phyloP scores from a whole-genome alignment of 2,329 filamentous ascomycete genomes.

The Paecilomyces variotii region DNA sequence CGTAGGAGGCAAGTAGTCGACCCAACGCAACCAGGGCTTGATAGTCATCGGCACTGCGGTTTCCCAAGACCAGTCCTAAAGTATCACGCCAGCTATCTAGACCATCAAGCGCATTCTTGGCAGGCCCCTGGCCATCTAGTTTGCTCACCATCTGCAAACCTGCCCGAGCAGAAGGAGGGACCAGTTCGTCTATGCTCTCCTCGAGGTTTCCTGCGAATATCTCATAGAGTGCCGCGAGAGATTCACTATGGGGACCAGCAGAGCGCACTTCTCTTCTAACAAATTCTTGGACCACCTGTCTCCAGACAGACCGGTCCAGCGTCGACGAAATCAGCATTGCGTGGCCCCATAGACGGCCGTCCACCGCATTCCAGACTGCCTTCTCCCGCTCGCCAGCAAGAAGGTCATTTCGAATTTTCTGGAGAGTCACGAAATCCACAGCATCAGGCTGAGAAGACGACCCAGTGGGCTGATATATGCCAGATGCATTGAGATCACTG shows the following conservation, averaged over 20 bases:
- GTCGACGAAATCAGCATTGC: conserved; percentile 86
- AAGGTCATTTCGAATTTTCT: conserved; percentile 64
- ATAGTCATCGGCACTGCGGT: conserved; percentile 72
- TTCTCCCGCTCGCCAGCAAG: conserved; percentile 78
- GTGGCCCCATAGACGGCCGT: conserved; percentile 92
- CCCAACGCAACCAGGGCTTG: conserved; percentile 73
- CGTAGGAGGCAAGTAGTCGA: conserved; percentile 74
- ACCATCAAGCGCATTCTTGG: conserved; percentile 70
- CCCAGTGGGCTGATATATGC: conserved; percentile 29
- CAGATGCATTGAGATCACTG: conserved; percentile 17
- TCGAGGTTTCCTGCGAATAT: conserved; percentile 89
- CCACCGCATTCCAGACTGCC: conserved; percentile 86
- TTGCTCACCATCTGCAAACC: conserved; percentile 86
- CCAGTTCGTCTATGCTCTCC: conserved; percentile 91
- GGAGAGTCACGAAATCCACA: conserved; percentile 60
- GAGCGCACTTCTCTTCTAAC: conserved; percentile 90
- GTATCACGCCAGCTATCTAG: conserved; percentile 94
- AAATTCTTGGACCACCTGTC: conserved; percentile 90
- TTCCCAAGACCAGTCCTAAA: conserved; percentile 74
- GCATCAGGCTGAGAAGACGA: conserved; percentile 51
- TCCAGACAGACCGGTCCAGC: conserved; percentile 66
- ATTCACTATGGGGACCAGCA: conserved; percentile 69
- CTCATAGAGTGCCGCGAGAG: conserved; percentile 84
- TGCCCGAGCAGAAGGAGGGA: conserved; percentile 83
- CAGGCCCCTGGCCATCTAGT: conserved; percentile 49